Conservation (phyloP, 2,329 filamentous ascomycete species). For the Pyricularia pennisetigena region DNA sequence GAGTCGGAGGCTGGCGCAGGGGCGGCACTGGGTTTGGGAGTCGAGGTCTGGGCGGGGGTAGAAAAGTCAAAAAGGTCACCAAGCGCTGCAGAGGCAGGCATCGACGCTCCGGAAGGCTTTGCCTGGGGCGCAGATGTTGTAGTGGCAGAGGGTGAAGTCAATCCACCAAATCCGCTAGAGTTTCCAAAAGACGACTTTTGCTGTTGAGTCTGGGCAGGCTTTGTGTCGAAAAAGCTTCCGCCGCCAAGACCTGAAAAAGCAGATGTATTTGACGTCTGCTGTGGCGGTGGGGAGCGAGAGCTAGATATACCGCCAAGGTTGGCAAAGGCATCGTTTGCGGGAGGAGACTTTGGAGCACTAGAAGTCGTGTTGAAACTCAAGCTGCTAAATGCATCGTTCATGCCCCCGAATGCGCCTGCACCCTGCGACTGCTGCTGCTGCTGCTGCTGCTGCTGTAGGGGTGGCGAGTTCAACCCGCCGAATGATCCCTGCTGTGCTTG, state of each 20-base stretch:
- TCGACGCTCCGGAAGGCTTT: slow-evolving; percentile 24
- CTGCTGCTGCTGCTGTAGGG: slow-evolving; percentile 29
- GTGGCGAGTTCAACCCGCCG: slow-evolving; percentile 42
- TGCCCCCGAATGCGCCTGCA: slow-evolving; percentile 40
- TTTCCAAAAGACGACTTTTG: slow-evolving; percentile 50
- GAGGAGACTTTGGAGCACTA: slow-evolving; percentile 27
- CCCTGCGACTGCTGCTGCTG: slow-evolving; percentile 1
- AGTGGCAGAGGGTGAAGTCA: slow-evolving; percentile 22
- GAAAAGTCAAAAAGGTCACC: slow-evolving; percentile 77
- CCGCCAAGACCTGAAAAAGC: slow-evolving; percentile 51
- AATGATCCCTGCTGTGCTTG: slow-evolving; percentile 49
- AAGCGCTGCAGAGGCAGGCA: slow-evolving; percentile 47
- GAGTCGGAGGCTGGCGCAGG: slow-evolving; percentile 40
- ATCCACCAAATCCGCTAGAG: slow-evolving; percentile 45
- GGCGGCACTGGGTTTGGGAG: slow-evolving; percentile 34
- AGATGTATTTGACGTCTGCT: slow-evolving; percentile 22
- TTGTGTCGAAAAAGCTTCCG: slow-evolving; percentile 74
- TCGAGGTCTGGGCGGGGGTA: slow-evolving; percentile 29
- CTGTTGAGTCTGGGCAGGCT: slow-evolving; percentile 48
- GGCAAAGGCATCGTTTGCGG: slow-evolving; percentile 25
- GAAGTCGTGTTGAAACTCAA: slow-evolving; percentile 28
- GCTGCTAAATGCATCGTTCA: slow-evolving; percentile 69
- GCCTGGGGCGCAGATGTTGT: slow-evolving; percentile 22
- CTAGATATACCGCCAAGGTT: slow-evolving; percentile 14
- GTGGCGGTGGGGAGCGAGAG: slow-evolving; percentile 14